These are phyloP conservation scores for Emergomyces africanus DNA, from an alignment of 2,329 filamentous ascomycete species.

Conservation along the genomic window DNA sequence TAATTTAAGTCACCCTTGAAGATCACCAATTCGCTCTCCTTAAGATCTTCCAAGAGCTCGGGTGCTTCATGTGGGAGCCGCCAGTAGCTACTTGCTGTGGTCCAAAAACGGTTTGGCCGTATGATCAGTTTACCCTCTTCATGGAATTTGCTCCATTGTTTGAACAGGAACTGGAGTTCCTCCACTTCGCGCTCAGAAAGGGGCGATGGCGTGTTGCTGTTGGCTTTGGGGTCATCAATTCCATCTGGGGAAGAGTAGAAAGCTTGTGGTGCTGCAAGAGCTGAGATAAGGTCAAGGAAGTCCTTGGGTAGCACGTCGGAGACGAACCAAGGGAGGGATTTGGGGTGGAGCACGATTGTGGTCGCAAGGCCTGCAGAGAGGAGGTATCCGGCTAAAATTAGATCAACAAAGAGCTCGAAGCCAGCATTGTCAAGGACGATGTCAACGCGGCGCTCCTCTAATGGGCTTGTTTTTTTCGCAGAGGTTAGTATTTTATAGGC, in stretches of 20 bases:
- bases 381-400: slow-evolving; percentile 83
- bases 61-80: slow-evolving; percentile 58
- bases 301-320: slow-evolving; percentile 84
- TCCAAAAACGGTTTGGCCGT: slow-evolving; percentile 86
- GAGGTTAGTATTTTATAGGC: slow-evolving; percentile 58
- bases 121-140: slow-evolving; percentile 72
- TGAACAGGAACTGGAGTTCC: slow-evolving; percentile 64
- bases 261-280: slow-evolving; percentile 58
- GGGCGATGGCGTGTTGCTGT: slow-evolving; percentile 42
- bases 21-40: slow-evolving; percentile 72
- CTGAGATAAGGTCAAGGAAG: slow-evolving; percentile 68
- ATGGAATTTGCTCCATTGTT: slow-evolving; percentile 68
- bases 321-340: slow-evolving; percentile 96
- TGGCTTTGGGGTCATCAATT: slow-evolving; percentile 36
- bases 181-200: slow-evolving; percentile 55
- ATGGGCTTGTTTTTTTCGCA: slow-evolving; percentile 49
- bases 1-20: slow-evolving; percentile 99
- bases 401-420: slow-evolving; percentile 92
- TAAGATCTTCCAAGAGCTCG: slow-evolving; percentile 61
- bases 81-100: slow-evolving; percentile 77
- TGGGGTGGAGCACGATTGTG: slow-evolving; percentile 77
- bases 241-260: slow-evolving; percentile 72
- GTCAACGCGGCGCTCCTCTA: slow-evolving; percentile 61
- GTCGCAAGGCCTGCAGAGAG: slow-evolving; percentile 76
- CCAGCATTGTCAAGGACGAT: slow-evolving; percentile 96